phyloP scores from a whole-genome alignment of 257 asterid species.

The Solanum chiquidenum region DNA sequence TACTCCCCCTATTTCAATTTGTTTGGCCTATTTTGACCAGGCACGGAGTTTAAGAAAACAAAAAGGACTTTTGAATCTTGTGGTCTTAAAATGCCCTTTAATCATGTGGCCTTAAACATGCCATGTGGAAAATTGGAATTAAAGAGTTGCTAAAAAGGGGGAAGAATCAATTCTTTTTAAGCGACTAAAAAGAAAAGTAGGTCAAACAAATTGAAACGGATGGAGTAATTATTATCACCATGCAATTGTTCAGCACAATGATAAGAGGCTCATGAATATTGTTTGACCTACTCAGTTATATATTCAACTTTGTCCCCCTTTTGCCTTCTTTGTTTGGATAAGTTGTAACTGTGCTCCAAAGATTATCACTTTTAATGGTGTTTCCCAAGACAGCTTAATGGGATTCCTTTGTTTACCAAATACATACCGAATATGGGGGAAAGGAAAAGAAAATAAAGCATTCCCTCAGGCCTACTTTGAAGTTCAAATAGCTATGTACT shows the following conservation, averaged over 20 bases:
- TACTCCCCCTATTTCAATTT: background rate
- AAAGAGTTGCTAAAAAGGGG: background rate
- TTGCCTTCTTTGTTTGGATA: background rate
- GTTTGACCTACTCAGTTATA: background rate
- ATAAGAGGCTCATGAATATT: background rate
- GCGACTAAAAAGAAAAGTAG: background rate
- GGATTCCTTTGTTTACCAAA: background rate
- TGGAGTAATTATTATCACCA: background rate
- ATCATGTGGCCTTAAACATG: background rate
- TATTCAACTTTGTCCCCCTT: background rate
- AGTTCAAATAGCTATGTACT: background rate
- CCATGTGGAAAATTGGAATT: background rate
- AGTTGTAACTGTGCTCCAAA: background rate
- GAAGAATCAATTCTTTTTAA: background rate
- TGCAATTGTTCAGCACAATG: background rate
- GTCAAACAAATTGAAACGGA: background rate
- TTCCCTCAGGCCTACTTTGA: background rate
- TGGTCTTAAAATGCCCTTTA: background rate
- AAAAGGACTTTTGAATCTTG: background rate
- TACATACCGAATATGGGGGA: background rate
- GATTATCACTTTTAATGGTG: background rate
- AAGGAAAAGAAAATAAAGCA: background rate
- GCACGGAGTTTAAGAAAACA: background rate
- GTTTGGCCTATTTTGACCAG: background rate
- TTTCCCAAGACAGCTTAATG: background rate